phyloP scores from a whole-genome alignment of 2,329 filamentous ascomycete genomes.

The Coleophoma eucalyptorum region DNA sequence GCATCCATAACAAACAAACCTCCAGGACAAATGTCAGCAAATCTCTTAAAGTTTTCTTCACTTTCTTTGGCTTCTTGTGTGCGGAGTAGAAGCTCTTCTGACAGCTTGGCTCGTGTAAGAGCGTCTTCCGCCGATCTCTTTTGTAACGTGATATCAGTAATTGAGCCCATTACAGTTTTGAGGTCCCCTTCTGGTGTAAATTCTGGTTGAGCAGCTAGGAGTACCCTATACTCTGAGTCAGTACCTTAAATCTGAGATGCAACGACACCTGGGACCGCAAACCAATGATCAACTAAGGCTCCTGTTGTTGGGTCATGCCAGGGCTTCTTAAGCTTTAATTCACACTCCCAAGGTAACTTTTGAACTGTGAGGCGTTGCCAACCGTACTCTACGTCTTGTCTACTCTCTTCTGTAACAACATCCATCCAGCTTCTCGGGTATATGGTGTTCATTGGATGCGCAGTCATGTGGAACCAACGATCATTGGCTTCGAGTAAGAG shows the following conservation, averaged over 20 bases:
- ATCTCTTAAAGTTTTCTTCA: slow-evolving; percentile 74
- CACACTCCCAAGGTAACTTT: slow-evolving; percentile 61
- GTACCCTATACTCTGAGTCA: slow-evolving; percentile 37
- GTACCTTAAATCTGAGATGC: neutral
- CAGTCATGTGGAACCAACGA: slow-evolving; percentile 68
- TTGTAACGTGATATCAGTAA: slow-evolving; percentile 80
- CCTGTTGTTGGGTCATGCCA: slow-evolving; percentile 55
- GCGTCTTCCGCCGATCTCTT: slow-evolving; percentile 83
- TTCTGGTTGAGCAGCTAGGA: slow-evolving; percentile 73
- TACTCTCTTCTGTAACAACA: slow-evolving; percentile 62
- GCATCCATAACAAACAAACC: slow-evolving; percentile 76
- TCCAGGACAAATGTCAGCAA: slow-evolving; percentile 78
- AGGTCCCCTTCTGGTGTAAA: slow-evolving; percentile 57
- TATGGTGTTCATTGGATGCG: slow-evolving; percentile 55
- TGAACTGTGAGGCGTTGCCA: slow-evolving; percentile 61
- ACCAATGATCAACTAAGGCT: slow-evolving; percentile 53
- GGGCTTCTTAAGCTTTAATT: slow-evolving; percentile 63
- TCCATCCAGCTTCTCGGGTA: slow-evolving; percentile 68
- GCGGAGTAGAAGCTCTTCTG: slow-evolving; percentile 64
- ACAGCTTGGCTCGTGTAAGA: slow-evolving; percentile 71
- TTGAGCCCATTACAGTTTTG: slow-evolving; percentile 72
- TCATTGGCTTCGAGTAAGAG: slow-evolving; percentile 77
- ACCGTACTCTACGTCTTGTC: slow-evolving; percentile 47
- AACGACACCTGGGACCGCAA: too few species aligned
- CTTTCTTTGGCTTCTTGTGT: slow-evolving; percentile 59